phyloP scores from a whole-genome alignment of 176 grass and related monocot genomes.

The Triticum dicoccoides region DNA sequence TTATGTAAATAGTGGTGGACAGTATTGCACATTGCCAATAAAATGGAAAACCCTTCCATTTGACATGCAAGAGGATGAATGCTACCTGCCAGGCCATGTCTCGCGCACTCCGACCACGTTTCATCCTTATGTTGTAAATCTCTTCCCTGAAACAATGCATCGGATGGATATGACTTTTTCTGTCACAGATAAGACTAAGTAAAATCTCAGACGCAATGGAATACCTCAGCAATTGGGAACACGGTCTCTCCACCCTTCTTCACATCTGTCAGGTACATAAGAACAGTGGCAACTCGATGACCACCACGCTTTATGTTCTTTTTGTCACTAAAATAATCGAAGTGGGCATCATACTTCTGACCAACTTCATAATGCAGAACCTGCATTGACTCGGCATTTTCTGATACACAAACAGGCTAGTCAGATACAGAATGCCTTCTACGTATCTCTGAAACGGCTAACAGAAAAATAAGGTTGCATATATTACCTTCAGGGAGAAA shows the following conservation, averaged over 20 bases:
- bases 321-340: constrained; percentile 74
- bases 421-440: background rate
- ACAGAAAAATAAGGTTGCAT: background rate
- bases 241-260: constrained; percentile 76
- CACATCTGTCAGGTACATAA: constrained; percentile 84
- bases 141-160: constrained; percentile 39
- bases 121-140: constrained; percentile 58
- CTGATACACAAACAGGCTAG: constrained; percentile 16
- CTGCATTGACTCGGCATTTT: constrained; percentile 72
- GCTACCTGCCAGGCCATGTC: constrained; percentile 65
- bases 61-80: background rate
- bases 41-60: background rate
- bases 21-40: background rate
- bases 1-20: background rate
- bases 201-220: background rate
- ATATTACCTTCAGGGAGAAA: constrained; percentile 75
- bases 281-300: constrained; percentile 74
- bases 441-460: background rate
- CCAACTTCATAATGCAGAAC: constrained; percentile 60
- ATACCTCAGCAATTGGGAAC: constrained; percentile 68
- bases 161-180: background rate
- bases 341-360: constrained; percentile 82
- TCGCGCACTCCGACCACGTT: constrained; percentile 70
- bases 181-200: background rate
- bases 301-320: constrained; percentile 55